Evolutionary conservation across 768 basidiomycete species (phyloP), one percentile per base, ranked within the genome.

Genomic region (Mrakia hoshinonis): DNA sequence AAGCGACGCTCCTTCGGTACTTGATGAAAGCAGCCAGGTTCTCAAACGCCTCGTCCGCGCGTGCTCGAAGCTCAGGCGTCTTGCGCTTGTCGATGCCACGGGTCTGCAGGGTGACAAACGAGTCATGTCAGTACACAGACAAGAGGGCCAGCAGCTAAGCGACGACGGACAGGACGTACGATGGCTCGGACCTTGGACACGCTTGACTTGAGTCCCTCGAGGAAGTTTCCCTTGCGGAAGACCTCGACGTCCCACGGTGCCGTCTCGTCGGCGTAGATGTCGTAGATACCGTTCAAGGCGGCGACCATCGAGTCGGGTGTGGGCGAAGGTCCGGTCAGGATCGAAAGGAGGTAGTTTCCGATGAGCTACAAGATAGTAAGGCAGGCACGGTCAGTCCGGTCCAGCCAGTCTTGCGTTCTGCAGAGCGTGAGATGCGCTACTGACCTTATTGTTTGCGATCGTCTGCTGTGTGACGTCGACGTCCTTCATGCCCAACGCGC

Each of bases 241-340:
- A 81, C 81, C 12, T 91, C 91, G 70, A 85, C 77, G 77, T 97
- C 93, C 77, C 90, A 92, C 0, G 87, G 84, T 67, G 85, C 79
- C 10, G 80, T 83, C 79, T 97, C 93, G 80, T 97, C 93, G 4
- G 92, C 91, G 78, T 89, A 97, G 65, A 95, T 91, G 77, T 96
- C 93, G 70, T 96, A 90, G 55, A 96, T 81, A 31, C 89, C 89
- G 18, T 92, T 91, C 11, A 85, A 82, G 1, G 86, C 85, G 76
- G 93, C 90, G 31, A 96, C 83, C 66, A 89, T 82, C 0, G 88
- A 84, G 77, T 93, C 91, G 0, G 85, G 80, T 26, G 82, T 34
- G 24, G 63, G 55, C n/a, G 65, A 47, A 5, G 67, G 66, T 22
- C 66, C 47, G 43, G 64, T 24, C 1, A 74, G 69, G 67, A 75